Base-by-base conservation (phyloP, 2,329 filamentous ascomycete species). In the Lachnellula subtilissima region DNA sequence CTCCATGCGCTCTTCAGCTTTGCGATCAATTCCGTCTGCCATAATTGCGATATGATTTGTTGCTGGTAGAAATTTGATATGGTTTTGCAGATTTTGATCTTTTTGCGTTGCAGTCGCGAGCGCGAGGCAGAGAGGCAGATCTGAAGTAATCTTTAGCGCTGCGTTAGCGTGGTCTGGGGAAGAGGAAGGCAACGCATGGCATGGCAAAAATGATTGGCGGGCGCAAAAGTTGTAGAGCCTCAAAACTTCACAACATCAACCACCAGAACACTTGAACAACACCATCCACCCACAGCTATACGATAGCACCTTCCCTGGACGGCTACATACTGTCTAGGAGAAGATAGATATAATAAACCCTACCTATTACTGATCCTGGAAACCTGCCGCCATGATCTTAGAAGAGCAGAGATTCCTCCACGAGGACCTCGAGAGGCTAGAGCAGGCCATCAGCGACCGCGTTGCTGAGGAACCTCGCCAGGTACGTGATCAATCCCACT, bases 1-100 rank as follows among this genome's bases (percentile, higher is more conserved):
- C 79, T 97, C 93, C 86, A 97, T 96, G 75, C 90, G 86, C 80
- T 96, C 92, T 74, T 97, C 94, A 63, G 87, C 86, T 77, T 92
- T 92, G 76, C 90, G 88, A 76, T 99, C 93, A 72, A 97, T 85
- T 61, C 82, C 77, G 50, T 97, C 93, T 62, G 92, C 91, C 94
- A 97, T 99, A 66, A 61, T 68, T 66, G 61, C 52, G 58, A 42
- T 61, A 58, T 36, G 25, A 42, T 47, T 50, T 28, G 40, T 35
- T 39, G 39, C 11, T 56, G 40, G 2, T 9, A 37, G 54, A 25
- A 32, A 37, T 47, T 19, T 58, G 47, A 28, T 43, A 22, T 50
- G 35, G 22, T n/a, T 47, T 37, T 60, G 17, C 14, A 40, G 37
- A 17, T 55, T 53, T 40, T 48, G 35, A 45, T 50, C 28, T 36